Conservation (phyloP, 441 rosid species). For the Theobroma grandiflorum region DNA sequence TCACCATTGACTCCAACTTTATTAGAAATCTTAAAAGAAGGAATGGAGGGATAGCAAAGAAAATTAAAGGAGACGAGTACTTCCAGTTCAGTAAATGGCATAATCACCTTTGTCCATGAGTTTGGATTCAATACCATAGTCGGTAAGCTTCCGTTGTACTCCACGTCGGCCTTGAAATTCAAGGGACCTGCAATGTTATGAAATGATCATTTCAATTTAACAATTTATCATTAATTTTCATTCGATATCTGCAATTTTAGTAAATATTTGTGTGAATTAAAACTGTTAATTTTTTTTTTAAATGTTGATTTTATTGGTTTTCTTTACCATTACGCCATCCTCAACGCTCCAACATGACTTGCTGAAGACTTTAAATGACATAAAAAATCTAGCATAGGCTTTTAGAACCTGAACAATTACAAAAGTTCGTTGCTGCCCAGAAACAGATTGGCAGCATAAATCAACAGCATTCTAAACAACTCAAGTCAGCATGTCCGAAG, state of each 20-base stretch:
- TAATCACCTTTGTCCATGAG: constrained; percentile 77
- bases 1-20: background rate
- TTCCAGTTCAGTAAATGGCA: background rate
- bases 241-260: background rate
- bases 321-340: too few relatives aligned
- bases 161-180: constrained; percentile 48
- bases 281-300: background rate
- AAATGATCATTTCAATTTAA: background rate
- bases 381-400: too few relatives aligned
- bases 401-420: too few relatives aligned
- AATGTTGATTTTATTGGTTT: too few relatives aligned
- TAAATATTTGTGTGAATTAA: background rate
- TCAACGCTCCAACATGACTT: too few relatives aligned
- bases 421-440: too few relatives aligned
- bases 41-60: background rate
- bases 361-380: too few relatives aligned
- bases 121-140: constrained; percentile 57
- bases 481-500: too few relatives aligned
- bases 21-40: background rate
- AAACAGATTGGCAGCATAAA: too few relatives aligned
- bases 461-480: too few relatives aligned
- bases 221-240: background rate
- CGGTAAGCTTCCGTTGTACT: constrained; percentile 73
- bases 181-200: constrained; percentile 57
- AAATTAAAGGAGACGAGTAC: background rate